Base-by-base conservation (phyloP, 371 early-diverging fungal genomes). In the Mucor ambiguus region DNA sequence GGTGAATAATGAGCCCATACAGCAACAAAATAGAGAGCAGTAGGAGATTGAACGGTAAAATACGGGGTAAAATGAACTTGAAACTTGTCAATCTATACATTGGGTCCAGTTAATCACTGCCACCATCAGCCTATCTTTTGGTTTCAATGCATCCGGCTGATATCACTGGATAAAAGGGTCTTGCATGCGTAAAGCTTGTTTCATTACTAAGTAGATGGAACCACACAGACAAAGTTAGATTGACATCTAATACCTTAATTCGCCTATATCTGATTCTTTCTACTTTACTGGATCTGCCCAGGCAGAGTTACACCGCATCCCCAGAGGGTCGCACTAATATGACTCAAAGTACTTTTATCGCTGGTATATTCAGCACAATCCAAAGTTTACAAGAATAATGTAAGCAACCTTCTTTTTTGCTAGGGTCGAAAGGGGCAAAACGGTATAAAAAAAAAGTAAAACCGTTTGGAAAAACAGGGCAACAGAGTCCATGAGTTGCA, bases 41-140 rank as follows among this genome's bases (percentile, higher is more conserved):
- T 52, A 52, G 52, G 52, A 52, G 52, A 24, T 52, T 52, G 26
- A 52, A 52, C 52, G 52, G 52, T 52, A 52, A 52, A 52, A 52
- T 52, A 52, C 52, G 52, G 52, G 52, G 24, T 28, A 52, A 26
- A 24, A 41, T 41, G 41, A 41, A 41, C 41, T 41, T 41, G 0
- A 28, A 49, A 24, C 52, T 16, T 28, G 24, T 52, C 26, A 28
- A 28, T 49, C 28, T 22, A 22, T 18, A 46, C 52, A 33, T 26
- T 52, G 49, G 14, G 26, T 22, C 37, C 49, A 49, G 8, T 18
- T 3, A 44, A 44, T 6, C 16, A 20, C 18, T 20, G 33, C 7
- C 33, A 33, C 1, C 33, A 33, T 33, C 6, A 33, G 33, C 33
- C 33, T 33, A 33, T 22, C 46, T n/a, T 44, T n/a, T 7, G 38